Conservation (phyloP, 495 filamentous ascomycete genomes). For the Aspergillus kassunensis region DNA sequence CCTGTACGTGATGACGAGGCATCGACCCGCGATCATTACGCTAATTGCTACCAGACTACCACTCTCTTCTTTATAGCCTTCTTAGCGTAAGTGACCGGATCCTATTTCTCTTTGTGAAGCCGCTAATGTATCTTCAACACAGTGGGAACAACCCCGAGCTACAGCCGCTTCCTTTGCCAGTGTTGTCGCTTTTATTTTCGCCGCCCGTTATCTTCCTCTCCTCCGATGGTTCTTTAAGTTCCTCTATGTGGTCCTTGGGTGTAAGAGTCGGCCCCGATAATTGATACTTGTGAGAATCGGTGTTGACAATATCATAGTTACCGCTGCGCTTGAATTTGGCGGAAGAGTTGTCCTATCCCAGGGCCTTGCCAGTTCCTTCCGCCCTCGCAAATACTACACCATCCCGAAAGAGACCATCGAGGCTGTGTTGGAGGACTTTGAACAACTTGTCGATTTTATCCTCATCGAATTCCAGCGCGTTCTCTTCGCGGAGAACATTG, state of each 20-base stretch:
- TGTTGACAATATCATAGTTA: constrained; percentile 44
- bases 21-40: background rate
- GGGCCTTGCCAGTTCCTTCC: constrained; percentile 80
- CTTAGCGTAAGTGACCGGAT: constrained; percentile 56
- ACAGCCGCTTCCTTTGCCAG: constrained; percentile 79
- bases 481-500: constrained; percentile 89
- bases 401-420: constrained; percentile 82
- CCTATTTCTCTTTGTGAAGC: too few species aligned
- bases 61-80: constrained; percentile 90
- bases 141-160: constrained; percentile 73
- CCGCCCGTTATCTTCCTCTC: constrained; percentile 83
- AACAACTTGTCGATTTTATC: constrained; percentile 95
- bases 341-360: constrained; percentile 72
- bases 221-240: constrained; percentile 86
- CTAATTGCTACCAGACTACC: constrained; percentile 60
- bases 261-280: constrained; percentile 36
- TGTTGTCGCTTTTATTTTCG: constrained; percentile 76
- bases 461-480: constrained; percentile 94
- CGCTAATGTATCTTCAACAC: too few species aligned
- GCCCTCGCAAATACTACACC: constrained; percentile 89
- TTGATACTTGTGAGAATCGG: background rate
- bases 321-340: constrained; percentile 68
- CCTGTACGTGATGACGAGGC: constrained; percentile 49
- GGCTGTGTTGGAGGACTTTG: constrained; percentile 71
- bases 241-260: constrained; percentile 63